Percentiles rank a stretch among this genome's conserved stretches.
Evolutionary conservation across 2,329 filamentous ascomycete species (phyloP).

Genomic region (Ustilaginoidea virens): DNA sequence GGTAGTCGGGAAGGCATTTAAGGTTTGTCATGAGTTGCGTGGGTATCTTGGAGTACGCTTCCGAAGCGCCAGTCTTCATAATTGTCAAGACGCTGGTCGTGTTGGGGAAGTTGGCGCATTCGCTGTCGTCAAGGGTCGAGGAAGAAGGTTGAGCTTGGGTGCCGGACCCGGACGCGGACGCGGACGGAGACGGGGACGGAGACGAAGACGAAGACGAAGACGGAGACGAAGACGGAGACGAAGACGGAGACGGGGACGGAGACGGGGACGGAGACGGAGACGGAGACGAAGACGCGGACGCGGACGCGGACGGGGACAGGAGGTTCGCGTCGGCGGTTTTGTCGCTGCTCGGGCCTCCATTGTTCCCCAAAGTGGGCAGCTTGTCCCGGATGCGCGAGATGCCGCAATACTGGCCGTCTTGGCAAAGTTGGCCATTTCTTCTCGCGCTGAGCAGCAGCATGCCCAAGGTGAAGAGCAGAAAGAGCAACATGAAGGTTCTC

Average conservation of each 20-base stretch:
- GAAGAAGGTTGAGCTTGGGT: too few species aligned
- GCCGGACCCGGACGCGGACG: too few species aligned
- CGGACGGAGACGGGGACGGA: too few species aligned
- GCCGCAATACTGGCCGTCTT: conserved; percentile 14
- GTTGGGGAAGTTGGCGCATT: conserved; percentile 25
- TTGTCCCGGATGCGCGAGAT: conserved; percentile 3
- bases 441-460: conserved; percentile 18
- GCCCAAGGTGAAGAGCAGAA: conserved; percentile 12
- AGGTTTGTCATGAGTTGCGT: conserved; percentile 38
- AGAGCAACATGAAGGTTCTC: conserved; percentile 12
- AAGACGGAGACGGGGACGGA: too few species aligned
- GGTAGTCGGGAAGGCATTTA: conserved; percentile 31
- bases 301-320: neutral
- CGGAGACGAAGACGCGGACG: too few species aligned
- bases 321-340: neutral
- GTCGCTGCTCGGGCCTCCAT: neutral
- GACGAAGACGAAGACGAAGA: too few species aligned
- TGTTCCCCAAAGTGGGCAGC: conserved; percentile 2
- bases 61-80: conserved; percentile 43
- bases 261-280: too few species aligned
- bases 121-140: too few species aligned
- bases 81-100: conserved; percentile 31
- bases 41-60: conserved; percentile 34
- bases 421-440: conserved; percentile 14
- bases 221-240: too few species aligned